These are phyloP conservation scores for Pelagomonas calceolata DNA, from an alignment of 108 stramenopile species.

Conservation along the genomic window DNA sequence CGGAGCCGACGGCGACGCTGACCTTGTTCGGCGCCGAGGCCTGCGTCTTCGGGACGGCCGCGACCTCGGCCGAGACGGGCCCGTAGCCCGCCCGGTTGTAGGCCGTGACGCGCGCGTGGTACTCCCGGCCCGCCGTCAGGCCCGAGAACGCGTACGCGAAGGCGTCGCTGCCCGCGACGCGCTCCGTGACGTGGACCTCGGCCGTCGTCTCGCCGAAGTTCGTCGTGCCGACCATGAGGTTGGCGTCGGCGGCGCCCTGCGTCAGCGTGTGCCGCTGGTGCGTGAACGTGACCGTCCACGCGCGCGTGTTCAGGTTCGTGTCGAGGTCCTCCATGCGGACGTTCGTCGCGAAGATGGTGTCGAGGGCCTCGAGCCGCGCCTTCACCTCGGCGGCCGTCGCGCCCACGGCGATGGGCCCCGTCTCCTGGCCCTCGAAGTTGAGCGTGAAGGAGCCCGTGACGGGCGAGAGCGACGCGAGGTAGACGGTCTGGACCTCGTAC, in stretches of 20 bases:
- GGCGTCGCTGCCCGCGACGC: slow-evolving; percentile 43
- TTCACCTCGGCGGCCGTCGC: slow-evolving; percentile 49
- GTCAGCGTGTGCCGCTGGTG: slow-evolving; percentile 50
- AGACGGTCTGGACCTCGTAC: slow-evolving; percentile 59
- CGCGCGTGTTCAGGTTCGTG: slow-evolving; percentile 2
- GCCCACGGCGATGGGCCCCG: slow-evolving; percentile 38
- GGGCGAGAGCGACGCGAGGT: slow-evolving; percentile 13
- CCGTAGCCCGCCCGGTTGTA: slow-evolving; percentile 63
- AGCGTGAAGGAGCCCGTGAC: slow-evolving; percentile 53
- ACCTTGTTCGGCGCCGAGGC: slow-evolving; percentile 25
- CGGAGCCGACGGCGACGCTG: slow-evolving; percentile 21
- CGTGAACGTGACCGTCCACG: slow-evolving; percentile 64
- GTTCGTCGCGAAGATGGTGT: slow-evolving; percentile 61
- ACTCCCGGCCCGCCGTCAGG: slow-evolving; percentile 40
- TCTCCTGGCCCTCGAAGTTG: slow-evolving; percentile 55
- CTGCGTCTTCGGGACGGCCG: slow-evolving; percentile 42
- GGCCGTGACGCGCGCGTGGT: slow-evolving; percentile 58
- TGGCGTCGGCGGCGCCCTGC: slow-evolving; percentile 63
- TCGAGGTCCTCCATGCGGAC: slow-evolving; percentile 27
- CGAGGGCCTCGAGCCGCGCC: slow-evolving; percentile 46
- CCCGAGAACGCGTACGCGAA: slow-evolving; percentile 37
- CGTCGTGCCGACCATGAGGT: slow-evolving; percentile 32
- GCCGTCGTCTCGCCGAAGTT: not conserved
- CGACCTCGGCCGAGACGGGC: slow-evolving; percentile 27
- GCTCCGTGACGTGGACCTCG: slow-evolving; percentile 30